These are phyloP conservation scores for Zasmidium citrigriseum DNA, from an alignment of 2,329 filamentous ascomycete species.

Conservation along the genomic window DNA sequence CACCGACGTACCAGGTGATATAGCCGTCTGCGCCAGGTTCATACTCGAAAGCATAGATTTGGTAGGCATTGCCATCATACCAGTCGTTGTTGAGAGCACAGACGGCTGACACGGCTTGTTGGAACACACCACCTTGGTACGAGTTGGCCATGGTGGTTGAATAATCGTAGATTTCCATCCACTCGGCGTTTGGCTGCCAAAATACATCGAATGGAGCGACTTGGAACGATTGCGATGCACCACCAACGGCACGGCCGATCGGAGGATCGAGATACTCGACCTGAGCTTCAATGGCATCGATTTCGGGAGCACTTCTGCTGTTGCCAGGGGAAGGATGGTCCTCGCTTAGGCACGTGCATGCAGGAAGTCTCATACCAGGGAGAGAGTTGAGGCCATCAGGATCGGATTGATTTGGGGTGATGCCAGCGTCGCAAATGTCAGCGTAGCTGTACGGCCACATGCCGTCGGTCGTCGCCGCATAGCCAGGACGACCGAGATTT, in stretches of 20 bases:
- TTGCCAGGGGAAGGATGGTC: conserved; percentile 68
- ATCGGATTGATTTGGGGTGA: conserved; percentile 71
- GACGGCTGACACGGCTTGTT: conserved; percentile 63
- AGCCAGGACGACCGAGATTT: conserved; percentile 69
- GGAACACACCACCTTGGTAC: conserved; percentile 63
- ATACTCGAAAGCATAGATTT: conserved; percentile 66
- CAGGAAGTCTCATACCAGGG: conserved; percentile 69
- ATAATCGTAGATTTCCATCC: conserved; percentile 65
- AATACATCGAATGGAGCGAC: conserved; percentile 70
- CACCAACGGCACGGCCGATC: conserved; percentile 54
- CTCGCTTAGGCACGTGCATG: conserved; percentile 64
- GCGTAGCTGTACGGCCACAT: conserved; percentile 75
- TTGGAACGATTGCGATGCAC: conserved; percentile 66
- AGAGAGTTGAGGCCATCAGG: conserved; percentile 66
- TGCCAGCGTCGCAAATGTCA: conserved; percentile 67
- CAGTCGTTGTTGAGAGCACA: conserved; percentile 65
- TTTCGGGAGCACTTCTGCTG: conserved; percentile 69
- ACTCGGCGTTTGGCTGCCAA: conserved; percentile 63
- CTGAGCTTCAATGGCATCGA: conserved; percentile 71
- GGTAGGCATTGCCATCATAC: conserved; percentile 66
- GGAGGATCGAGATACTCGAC: conserved; percentile 54
- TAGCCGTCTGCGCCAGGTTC: conserved; percentile 60
- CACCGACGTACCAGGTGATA: conserved; percentile 69
- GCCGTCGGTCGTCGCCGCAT: conserved; percentile 69
- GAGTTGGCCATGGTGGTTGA: conserved; percentile 58